These are phyloP conservation scores for Zopfia rhizophila DNA, from an alignment of 2,329 filamentous ascomycete species.

Conservation along the genomic window DNA sequence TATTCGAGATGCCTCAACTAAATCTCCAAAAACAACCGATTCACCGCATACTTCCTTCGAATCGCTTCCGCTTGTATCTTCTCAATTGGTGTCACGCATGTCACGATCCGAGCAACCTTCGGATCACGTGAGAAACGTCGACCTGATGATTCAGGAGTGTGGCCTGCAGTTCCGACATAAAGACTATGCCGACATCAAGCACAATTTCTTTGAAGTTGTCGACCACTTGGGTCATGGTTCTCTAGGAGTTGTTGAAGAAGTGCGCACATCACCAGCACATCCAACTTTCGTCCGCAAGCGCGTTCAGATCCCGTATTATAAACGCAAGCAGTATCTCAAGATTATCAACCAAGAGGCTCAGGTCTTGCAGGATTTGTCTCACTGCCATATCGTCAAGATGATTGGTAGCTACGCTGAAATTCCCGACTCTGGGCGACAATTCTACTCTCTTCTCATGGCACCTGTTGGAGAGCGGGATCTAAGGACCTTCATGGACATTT, in stretches of 20 bases:
- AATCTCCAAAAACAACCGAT: too few relatives aligned
- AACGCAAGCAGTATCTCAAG: slow-evolving; percentile 3
- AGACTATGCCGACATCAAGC: slow-evolving; percentile 9
- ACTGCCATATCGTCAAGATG: slow-evolving; percentile 25
- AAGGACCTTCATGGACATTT: slow-evolving; percentile 18
- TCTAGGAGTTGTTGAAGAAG: slow-evolving; percentile 28
- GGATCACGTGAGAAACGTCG: neutral
- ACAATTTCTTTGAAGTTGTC: slow-evolving; percentile 9
- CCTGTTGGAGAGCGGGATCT: slow-evolving; percentile 29
- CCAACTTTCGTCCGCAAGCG: slow-evolving; percentile 27
- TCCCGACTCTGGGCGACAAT: slow-evolving; percentile 5
- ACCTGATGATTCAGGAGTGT: slow-evolving; percentile 1
- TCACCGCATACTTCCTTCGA: too few relatives aligned
- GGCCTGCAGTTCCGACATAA: slow-evolving; percentile 6
- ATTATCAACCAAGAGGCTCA: slow-evolving; percentile 23
- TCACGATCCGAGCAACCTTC: slow-evolving; percentile 2
- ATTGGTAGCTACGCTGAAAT: slow-evolving; percentile 24
- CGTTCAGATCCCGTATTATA: slow-evolving; percentile 14
- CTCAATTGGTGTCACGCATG: slow-evolving; percentile 1
- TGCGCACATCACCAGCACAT: slow-evolving; percentile 8
- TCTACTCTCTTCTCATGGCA: slow-evolving; percentile 26
- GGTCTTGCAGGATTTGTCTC: slow-evolving; percentile 14
- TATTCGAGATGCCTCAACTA: slow-evolving; percentile 1
- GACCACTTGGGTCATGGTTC: slow-evolving; percentile 22
- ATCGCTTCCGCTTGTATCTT: slow-evolving; percentile 3